Evolutionary conservation across 2,329 filamentous ascomycete species (phyloP).

Genomic region (Penicillium sclerotigenum): DNA sequence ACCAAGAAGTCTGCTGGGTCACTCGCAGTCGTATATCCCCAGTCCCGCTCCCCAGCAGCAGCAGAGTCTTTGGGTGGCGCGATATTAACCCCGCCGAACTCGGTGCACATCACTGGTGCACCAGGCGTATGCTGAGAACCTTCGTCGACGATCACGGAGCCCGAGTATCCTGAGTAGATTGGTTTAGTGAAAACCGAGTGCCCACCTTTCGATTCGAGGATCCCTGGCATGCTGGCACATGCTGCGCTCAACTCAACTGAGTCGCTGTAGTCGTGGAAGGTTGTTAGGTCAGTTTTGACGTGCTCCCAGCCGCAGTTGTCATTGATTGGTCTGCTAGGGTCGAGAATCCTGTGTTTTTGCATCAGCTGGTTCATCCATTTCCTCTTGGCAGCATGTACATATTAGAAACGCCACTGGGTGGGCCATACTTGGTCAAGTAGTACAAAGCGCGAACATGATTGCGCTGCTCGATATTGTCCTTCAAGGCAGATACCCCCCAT

Average conservation of each 20-base stretch:
- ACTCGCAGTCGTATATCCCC: constrained; percentile 66
- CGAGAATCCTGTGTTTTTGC: constrained; percentile 46
- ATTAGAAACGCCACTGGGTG: not conserved
- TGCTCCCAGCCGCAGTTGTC: constrained; percentile 73
- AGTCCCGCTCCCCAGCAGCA: constrained; percentile 50
- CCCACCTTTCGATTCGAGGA: constrained; percentile 53
- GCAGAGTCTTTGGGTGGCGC: constrained; percentile 44
- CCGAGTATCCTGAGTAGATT: constrained; percentile 37
- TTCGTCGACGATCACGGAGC: constrained; percentile 39
- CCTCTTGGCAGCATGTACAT: too few species aligned
- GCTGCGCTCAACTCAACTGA: constrained; percentile 54
- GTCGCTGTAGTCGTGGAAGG: constrained; percentile 67
- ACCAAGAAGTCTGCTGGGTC: constrained; percentile 59
- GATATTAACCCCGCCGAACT: constrained; percentile 68
- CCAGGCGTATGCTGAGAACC: constrained; percentile 53
- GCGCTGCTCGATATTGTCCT: constrained; percentile 56
- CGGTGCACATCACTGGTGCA: constrained; percentile 63
- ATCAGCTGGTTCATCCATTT: not conserved
- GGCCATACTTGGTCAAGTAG: constrained; percentile 58
- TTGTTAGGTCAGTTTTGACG: constrained; percentile 61
- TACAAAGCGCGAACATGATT: constrained; percentile 64
- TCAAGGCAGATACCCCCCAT: constrained; percentile 63
- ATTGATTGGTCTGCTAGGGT: constrained; percentile 63
- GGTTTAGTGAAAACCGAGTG: constrained; percentile 55
- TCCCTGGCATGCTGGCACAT: constrained; percentile 52